Percentiles rank a stretch among this genome's conserved stretches.
Conservation (phyloP, 2,329 filamentous ascomycete genomes). For the Trichoderma sp. region DNA sequence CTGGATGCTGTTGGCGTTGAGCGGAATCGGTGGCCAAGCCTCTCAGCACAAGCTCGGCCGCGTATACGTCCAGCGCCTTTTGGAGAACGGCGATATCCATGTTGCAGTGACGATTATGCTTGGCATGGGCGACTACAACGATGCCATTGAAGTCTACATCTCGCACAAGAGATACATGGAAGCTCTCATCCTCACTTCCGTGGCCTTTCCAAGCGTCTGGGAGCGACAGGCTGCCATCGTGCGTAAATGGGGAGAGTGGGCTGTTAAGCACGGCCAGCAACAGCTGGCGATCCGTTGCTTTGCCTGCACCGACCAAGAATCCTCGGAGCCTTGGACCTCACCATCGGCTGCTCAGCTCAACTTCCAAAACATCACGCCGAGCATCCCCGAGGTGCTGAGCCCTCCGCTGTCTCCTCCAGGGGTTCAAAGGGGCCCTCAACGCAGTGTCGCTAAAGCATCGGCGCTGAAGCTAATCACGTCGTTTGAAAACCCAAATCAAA, state of each 20-base stretch:
- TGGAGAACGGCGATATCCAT: slow-evolving; percentile 88
- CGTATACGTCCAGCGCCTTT: slow-evolving; percentile 82
- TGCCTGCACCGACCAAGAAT: slow-evolving; percentile 82
- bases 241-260: slow-evolving; percentile 91
- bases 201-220: slow-evolving; percentile 83
- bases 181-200: slow-evolving; percentile 80
- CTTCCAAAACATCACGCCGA: slow-evolving; percentile 52
- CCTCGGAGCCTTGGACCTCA: slow-evolving; percentile 82
- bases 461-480: slow-evolving; percentile 88
- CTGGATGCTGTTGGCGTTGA: slow-evolving; percentile 94
- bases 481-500: slow-evolving; percentile 64
- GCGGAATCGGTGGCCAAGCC: slow-evolving; percentile 70
- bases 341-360: slow-evolving; percentile 66
- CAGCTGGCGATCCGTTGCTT: slow-evolving; percentile 91
- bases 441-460: slow-evolving; percentile 72
- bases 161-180: slow-evolving; percentile 92
- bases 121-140: slow-evolving; percentile 85
- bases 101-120: slow-evolving; percentile 90
- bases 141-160: slow-evolving; percentile 94
- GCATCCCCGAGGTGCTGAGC: slow-evolving; percentile 61
- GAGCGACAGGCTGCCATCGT: slow-evolving; percentile 83
- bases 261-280: slow-evolving; percentile 80
- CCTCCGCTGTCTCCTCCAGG: slow-evolving; percentile 72
- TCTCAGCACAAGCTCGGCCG: slow-evolving; percentile 89
- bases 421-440: slow-evolving; percentile 54